These are phyloP conservation scores for Cytidiella melzeri DNA, from an alignment of 768 basidiomycete genomes.

Conservation along the genomic window DNA sequence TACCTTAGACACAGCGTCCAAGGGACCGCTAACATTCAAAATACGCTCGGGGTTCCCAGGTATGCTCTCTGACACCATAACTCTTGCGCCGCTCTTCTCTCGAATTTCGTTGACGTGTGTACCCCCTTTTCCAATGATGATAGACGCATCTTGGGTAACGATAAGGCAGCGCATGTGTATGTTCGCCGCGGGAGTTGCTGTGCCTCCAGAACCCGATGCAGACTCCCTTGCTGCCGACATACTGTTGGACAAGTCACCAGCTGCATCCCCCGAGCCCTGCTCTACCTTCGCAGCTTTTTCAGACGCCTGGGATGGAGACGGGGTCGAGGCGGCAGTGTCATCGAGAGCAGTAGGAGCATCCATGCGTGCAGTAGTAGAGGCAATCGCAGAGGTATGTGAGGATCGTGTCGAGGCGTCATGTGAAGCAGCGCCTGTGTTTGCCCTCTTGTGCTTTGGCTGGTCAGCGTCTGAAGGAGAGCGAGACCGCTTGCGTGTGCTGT, in stretches of 20 bases:
- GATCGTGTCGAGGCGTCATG: slow-evolving; percentile 53
- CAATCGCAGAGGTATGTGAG: slow-evolving; percentile 31
- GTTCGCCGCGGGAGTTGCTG: slow-evolving; percentile 66
- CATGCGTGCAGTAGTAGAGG: slow-evolving; percentile 60
- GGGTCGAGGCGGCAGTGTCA: slow-evolving; percentile 48
- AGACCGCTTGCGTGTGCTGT: slow-evolving; percentile 79
- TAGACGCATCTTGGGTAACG: slow-evolving; percentile 98
- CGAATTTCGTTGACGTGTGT: slow-evolving; percentile 97
- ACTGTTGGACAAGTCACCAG: slow-evolving; percentile 34
- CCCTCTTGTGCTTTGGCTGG: slow-evolving; percentile 76
- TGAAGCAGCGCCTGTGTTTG: slow-evolving; percentile 71
- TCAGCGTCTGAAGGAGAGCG: slow-evolving; percentile 79
- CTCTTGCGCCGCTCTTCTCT: slow-evolving; percentile 93
- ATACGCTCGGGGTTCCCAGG: slow-evolving; percentile 99
- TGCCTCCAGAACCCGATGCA: slow-evolving; percentile 31
- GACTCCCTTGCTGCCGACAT: slow-evolving; percentile 50
- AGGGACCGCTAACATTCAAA: slow-evolving; percentile 89
- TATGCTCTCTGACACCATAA: slow-evolving; percentile 97
- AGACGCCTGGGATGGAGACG: slow-evolving; percentile 47
- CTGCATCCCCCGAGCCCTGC: slow-evolving; percentile 24
- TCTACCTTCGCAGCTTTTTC: slow-evolving; percentile 30
- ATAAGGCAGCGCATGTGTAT: slow-evolving; percentile 99
- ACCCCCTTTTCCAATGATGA: slow-evolving; percentile 96
- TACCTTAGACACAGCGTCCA: slow-evolving; percentile 99
- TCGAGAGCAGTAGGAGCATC: slow-evolving; percentile 35